Evolutionary conservation across 805 yeast species (phyloP), one percentile per base, ranked within the genome.

Genomic region (Phaffomyces thermotolerans): DNA sequence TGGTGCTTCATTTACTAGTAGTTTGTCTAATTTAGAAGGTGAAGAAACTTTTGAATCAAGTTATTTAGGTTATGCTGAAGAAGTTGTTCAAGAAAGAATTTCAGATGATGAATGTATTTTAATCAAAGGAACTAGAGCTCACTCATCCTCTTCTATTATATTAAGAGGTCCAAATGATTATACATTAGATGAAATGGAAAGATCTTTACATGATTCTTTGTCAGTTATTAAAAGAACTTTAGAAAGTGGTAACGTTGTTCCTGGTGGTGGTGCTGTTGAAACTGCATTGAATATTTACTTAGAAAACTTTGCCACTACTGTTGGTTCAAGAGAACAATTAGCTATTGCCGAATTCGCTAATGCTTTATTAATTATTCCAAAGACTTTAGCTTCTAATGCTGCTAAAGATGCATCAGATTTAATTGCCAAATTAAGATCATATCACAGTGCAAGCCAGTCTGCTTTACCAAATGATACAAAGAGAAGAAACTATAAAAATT

Each of bases 181-280:
- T 64, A 82, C 95, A 34, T 75, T 93, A 53, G 99, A 93, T 67
- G 99, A 93, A 71, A 91, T 95, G 98, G 96, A 93, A 69, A 79
- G 99, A 66, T 89, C 98, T 0, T 66, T 95, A 48, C 97, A 88
- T 59, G 99, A 93, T 63, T 86, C 98, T 3, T 72, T 93, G 51
- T 81, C 88, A 37, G 99, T 93, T 32, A 96, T 93, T 32, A 93
- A 93, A 71, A 81, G 99, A 62, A 89, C 98, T 12, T 75, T 95
- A 53, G 99, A 93, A 66, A 80, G 91, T 58, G 98, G 97, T 18
- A 68, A 76, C 52, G 90, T 95, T 45, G 99, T 93, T 6, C 98
- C 99, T 36, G 99, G 99, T 49, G 99, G 99, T 52, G 99, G 99
- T 48, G 97, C 98, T 8, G 99, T 93, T 31, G 99, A 93, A 68